phyloP scores from a whole-genome alignment of 805 yeast genomes.

The Candida easanensis region DNA sequence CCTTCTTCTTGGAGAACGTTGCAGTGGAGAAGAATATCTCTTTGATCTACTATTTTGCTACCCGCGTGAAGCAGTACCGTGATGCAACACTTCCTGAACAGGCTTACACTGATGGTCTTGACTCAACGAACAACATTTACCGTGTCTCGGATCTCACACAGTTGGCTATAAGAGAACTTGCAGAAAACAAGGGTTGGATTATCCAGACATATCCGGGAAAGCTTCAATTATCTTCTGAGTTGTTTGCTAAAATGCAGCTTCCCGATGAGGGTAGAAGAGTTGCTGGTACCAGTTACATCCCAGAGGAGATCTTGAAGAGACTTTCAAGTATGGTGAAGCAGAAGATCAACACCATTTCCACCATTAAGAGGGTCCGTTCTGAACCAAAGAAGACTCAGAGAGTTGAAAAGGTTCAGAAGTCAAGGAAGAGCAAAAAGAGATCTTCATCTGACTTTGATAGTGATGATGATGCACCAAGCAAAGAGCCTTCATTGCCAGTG shows the following conservation, averaged over 20 bases:
- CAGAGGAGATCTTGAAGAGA: slow-evolving; percentile 41
- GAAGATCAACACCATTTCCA: slow-evolving; percentile 30
- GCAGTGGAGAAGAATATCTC: slow-evolving; percentile 68
- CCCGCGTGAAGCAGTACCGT: slow-evolving; percentile 73
- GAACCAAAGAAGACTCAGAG: slow-evolving; percentile 20
- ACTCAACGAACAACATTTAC: slow-evolving; percentile 42
- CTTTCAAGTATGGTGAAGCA: slow-evolving; percentile 33
- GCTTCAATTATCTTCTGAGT: slow-evolving; percentile 63
- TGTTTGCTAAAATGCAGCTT: slow-evolving; percentile 60
- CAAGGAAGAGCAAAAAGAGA: slow-evolving; percentile 8
- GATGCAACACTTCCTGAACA: slow-evolving; percentile 40
- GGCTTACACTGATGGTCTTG: slow-evolving; percentile 32
- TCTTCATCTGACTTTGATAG: slow-evolving; percentile 19
- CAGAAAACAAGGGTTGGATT: slow-evolving; percentile 62
- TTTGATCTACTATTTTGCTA: slow-evolving; percentile 69
- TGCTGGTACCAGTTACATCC: slow-evolving; percentile 53
- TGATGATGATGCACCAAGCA: slow-evolving; percentile 20
- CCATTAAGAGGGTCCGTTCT: slow-evolving; percentile 16
- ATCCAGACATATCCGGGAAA: slow-evolving; percentile 82
- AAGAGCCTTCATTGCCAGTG: slow-evolving; percentile 26
- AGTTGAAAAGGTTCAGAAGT: slow-evolving; percentile 10
- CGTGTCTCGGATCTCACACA: slow-evolving; percentile 73
- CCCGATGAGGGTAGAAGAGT: slow-evolving; percentile 55
- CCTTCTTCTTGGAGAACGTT: slow-evolving; percentile 57
- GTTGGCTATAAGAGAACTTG: slow-evolving; percentile 54